These are phyloP conservation scores for Circinella umbellata DNA, from an alignment of 371 early-diverging fungal species.

Conservation along the genomic window DNA sequence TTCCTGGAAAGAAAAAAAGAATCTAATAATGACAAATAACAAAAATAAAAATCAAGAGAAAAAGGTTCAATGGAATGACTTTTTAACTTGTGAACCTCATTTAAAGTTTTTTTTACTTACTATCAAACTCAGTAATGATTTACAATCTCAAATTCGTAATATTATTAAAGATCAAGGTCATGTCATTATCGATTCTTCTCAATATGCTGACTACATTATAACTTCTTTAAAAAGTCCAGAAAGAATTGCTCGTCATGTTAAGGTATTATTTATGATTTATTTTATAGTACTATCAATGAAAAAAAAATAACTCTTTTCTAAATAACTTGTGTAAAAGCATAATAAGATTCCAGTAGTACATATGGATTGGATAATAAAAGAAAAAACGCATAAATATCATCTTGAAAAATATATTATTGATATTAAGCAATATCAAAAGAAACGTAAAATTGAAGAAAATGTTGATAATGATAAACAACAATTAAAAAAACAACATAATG, in stretches of 20 bases:
- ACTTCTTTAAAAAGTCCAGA: conserved; percentile 14
- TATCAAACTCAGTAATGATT: conserved; percentile 2
- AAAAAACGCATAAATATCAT: not conserved
- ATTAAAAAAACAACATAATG: not conserved
- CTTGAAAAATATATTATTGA: not conserved
- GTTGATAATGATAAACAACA: not conserved
- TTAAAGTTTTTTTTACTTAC: conserved; percentile 11
- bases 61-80: not conserved
- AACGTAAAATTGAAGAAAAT: conserved; percentile 13
- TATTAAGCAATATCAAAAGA: not conserved
- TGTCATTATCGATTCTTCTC: not conserved
- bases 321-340: conserved; percentile 9
- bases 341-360: conserved; percentile 10
- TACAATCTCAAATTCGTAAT: not conserved
- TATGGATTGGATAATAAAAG: conserved; percentile 15
- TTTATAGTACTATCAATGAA: not conserved
- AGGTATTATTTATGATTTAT: not conserved
- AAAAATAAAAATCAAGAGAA: too few species aligned
- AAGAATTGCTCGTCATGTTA: conserved; percentile 16
- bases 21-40: not conserved
- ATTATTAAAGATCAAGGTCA: conserved; percentile 14
- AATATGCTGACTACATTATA: conserved; percentile 14
- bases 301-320: too few species aligned
- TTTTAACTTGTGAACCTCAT: not conserved
- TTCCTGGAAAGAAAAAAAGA: not conserved